Evolutionary conservation across 805 yeast species (phyloP).

Genomic region (Barnettozyma californica): DNA sequence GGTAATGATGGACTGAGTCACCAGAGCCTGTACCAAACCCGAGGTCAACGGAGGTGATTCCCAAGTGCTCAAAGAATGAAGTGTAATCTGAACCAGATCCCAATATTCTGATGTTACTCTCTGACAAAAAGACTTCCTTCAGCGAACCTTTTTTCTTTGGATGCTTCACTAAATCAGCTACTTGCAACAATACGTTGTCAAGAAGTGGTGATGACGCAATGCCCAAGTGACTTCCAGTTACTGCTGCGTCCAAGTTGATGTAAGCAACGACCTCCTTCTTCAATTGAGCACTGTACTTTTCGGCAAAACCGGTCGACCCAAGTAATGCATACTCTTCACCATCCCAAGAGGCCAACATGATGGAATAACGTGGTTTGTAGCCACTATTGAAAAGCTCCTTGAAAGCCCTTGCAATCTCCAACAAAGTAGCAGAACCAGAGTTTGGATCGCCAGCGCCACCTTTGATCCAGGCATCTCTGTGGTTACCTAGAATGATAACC

Average conservation of each 20-base stretch:
- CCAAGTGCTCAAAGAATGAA: conserved; percentile 53
- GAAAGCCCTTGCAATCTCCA: conserved; percentile 60
- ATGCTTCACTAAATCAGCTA: conserved; percentile 40
- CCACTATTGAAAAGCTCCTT: conserved; percentile 46
- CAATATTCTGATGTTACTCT: conserved; percentile 36
- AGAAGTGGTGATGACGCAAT: conserved; percentile 43
- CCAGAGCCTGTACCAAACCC: conserved; percentile 42
- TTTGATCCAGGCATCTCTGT: conserved; percentile 76
- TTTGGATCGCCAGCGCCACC: conserved; percentile 82
- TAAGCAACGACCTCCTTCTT: conserved; percentile 56
- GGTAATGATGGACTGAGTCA: conserved; percentile 69
- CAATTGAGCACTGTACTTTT: conserved; percentile 45
- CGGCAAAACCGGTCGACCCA: conserved; percentile 78
- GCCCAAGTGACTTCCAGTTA: conserved; percentile 56
- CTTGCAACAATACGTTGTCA: conserved; percentile 38
- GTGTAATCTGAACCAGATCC: conserved; percentile 75
- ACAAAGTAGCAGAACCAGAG: conserved; percentile 59
- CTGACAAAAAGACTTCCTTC: conserved; percentile 26
- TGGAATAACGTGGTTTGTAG: conserved; percentile 63
- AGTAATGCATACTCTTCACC: conserved; percentile 74
- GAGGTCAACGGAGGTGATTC: conserved; percentile 55
- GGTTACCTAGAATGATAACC: conserved; percentile 65
- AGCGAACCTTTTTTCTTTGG: conserved; percentile 31
- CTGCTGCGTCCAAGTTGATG: conserved; percentile 63
- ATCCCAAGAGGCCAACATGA: conserved; percentile 74